A percentile compares a stretch with the other conserved stretches of the same genome.
phyloP scores from a whole-genome alignment of 768 basidiomycete species.

The Pleurotus tuoliensis region DNA sequence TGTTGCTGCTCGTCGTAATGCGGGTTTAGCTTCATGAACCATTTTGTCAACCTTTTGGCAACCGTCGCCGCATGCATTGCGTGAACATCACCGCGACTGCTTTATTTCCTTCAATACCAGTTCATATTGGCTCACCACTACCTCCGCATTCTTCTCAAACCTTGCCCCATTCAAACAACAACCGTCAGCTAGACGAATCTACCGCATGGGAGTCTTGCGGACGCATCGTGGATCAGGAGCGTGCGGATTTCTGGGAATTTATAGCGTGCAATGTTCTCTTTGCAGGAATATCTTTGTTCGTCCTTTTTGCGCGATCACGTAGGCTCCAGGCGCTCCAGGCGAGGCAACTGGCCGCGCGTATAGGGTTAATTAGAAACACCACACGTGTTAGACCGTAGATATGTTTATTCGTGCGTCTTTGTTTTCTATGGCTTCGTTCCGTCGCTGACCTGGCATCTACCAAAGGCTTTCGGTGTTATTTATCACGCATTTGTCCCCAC shows the following conservation, averaged over 20 bases:
- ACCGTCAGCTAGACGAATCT: conserved; percentile 44
- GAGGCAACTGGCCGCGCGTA: conserved; percentile 79
- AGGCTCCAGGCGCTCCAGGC: conserved; percentile 72
- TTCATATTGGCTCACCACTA: neutral
- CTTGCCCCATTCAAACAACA: conserved; percentile 10
- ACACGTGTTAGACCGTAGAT: conserved; percentile 15
- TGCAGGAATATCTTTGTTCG: conserved; percentile 55
- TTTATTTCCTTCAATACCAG: neutral
- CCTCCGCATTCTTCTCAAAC: conserved; percentile 13
- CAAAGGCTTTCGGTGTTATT: no score
- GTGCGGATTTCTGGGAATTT: conserved; percentile 89
- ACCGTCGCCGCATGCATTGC: conserved; percentile 87
- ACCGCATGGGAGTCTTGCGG: conserved; percentile 95
- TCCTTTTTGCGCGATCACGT: conserved; percentile 68
- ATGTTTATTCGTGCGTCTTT: neutral
- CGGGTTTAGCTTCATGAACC: conserved; percentile 68
- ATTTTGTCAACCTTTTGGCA: conserved; percentile 95
- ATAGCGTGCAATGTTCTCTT: conserved; percentile 79
- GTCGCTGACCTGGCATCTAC: no score
- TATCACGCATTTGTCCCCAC: no score
- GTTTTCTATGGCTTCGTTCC: no score
- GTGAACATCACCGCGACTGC: conserved; percentile 24
- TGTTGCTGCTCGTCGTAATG: neutral
- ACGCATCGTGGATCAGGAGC: conserved; percentile 73
- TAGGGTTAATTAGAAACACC: conserved; percentile 61